These are phyloP conservation scores for Cenchrus purpureus DNA, from an alignment of 176 grass and related monocot species.

Conservation along the genomic window DNA sequence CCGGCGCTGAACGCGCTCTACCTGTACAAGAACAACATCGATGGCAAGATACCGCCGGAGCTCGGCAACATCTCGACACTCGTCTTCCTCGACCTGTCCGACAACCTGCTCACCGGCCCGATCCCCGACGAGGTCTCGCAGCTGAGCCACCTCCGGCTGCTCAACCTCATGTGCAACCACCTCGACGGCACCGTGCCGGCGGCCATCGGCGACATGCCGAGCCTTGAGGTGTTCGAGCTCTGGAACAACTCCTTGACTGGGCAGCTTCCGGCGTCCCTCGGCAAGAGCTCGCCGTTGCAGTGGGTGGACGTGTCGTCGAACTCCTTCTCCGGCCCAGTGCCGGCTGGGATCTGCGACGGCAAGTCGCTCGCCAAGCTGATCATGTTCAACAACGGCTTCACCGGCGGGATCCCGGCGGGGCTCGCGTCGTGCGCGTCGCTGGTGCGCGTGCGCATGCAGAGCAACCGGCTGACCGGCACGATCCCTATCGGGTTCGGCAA, in stretches of 20 bases:
- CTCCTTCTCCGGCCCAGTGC: constrained; percentile 57
- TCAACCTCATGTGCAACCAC: constrained; percentile 96
- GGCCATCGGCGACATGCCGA: constrained; percentile 60
- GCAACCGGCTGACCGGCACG: constrained; percentile 74
- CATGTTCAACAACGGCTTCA: constrained; percentile 89
- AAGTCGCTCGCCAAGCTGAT: constrained; percentile 73
- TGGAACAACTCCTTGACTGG: constrained; percentile 95
- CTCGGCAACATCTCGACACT: constrained; percentile 72
- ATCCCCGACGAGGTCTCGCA: constrained; percentile 65
- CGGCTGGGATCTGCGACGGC: constrained; percentile 67
- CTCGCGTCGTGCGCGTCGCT: constrained; percentile 73
- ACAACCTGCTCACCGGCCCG: constrained; percentile 65
- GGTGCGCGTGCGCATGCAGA: constrained; percentile 82
- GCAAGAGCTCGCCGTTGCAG: constrained; percentile 69
- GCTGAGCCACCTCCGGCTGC: constrained; percentile 63
- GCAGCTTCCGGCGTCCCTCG: constrained; percentile 60
- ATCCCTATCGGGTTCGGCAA: constrained; percentile 73
- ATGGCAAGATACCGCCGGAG: constrained; percentile 68
- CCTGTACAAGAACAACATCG: constrained; percentile 79
- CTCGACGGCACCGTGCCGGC: constrained; percentile 68
- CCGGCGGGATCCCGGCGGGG: constrained; percentile 63
- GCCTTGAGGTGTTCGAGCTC: constrained; percentile 76
- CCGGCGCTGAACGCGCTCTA: constrained; percentile 64
- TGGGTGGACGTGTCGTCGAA: constrained; percentile 98
- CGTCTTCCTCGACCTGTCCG: constrained; percentile 75